These are phyloP conservation scores for Sporothrix mexicana DNA, from an alignment of 2,329 filamentous ascomycete genomes.

Conservation along the genomic window DNA sequence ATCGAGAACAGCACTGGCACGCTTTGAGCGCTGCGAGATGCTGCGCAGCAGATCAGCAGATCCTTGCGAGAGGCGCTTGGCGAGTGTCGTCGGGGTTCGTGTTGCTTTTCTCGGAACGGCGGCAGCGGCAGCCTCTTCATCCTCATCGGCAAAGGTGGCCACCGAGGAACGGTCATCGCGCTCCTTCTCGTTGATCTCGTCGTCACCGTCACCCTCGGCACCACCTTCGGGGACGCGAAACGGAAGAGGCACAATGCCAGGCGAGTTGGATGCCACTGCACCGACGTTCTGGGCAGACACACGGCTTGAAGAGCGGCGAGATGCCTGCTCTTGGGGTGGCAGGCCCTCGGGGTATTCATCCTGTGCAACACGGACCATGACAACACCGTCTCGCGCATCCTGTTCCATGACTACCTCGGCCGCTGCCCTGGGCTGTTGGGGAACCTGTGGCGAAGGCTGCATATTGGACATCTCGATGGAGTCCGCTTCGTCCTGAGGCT, in stretches of 20 bases:
- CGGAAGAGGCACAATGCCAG: conserved; percentile 67
- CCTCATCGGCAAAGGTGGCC: conserved; percentile 70
- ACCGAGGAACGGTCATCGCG: conserved; percentile 68
- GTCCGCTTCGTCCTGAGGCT: conserved; percentile 36
- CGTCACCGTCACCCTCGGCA: background rate
- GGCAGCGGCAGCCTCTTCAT: conserved; percentile 50
- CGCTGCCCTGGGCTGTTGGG: conserved; percentile 42
- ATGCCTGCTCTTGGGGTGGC: conserved; percentile 19
- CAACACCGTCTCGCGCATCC: conserved; percentile 51
- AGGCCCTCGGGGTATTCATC: conserved; percentile 52
- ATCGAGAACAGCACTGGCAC: conserved; percentile 38
- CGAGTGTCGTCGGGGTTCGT: conserved; percentile 45
- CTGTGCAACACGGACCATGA: conserved; percentile 60
- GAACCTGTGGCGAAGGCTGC: conserved; percentile 42
- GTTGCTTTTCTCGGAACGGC: conserved; percentile 12
- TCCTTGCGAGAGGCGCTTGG: conserved; percentile 56
- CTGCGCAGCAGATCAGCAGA: conserved; percentile 54
- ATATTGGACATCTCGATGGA: conserved; percentile 63
- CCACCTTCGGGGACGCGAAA: conserved; percentile 62
- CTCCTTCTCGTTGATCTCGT: conserved; percentile 47
- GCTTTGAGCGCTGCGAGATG: conserved; percentile 49
- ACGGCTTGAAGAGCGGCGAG: conserved; percentile 1
- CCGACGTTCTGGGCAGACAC: background rate
- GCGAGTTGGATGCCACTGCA: conserved; percentile 38
- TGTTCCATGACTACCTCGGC: conserved; percentile 52